Evolutionary conservation across 371 early-diverging fungal species (phyloP), one percentile per base, ranked within the genome.

Genomic region (Saksenaea oblongispora): DNA sequence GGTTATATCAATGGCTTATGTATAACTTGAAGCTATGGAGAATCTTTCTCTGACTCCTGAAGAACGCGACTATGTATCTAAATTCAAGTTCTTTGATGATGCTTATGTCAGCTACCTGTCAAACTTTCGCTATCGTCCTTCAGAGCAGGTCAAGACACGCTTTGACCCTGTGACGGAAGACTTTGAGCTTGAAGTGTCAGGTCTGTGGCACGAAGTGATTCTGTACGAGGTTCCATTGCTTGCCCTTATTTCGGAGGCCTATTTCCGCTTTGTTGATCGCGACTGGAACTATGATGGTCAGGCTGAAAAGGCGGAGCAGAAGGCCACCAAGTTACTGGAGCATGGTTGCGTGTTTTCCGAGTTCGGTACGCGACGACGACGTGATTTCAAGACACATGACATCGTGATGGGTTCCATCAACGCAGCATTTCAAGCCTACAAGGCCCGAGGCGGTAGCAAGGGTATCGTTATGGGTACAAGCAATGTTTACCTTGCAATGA

Each of bases 141-240:
- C 58, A 2, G 68, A 78, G 18, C 88, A 93, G 63, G 75, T 93
- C 24, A 35, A 68, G 39, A 69, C 80, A 26, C 61, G 66, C 3
- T 70, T 76, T 42, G 73, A 81, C 39, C 59, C 73, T 2, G 28
- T 7, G 0, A 70, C 76, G n/a, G 62, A 69, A 8, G 72, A 73
- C 10, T 69, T 89, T 7, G 69, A 79, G 11, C 60, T 92, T 22
- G 73, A 69, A 10, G 75, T 93, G 9, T 63, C 61, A 0, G 93
- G 93, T 26, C 61, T 69, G 15, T 93, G 93, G 93, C 67, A 75
- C n/a, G 86, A 91, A 28, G 81, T 86, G 0, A 93, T 93, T 51
- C 74, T 93, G 27, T 93, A 93, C 64, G 93, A 93, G 62, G 88
- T 93, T 4, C 86, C 89, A 2, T 42, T 93, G 34, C 64, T 93